Conservation (phyloP, 768 basidiomycete genomes). For the Kwoniella bestiolae region DNA sequence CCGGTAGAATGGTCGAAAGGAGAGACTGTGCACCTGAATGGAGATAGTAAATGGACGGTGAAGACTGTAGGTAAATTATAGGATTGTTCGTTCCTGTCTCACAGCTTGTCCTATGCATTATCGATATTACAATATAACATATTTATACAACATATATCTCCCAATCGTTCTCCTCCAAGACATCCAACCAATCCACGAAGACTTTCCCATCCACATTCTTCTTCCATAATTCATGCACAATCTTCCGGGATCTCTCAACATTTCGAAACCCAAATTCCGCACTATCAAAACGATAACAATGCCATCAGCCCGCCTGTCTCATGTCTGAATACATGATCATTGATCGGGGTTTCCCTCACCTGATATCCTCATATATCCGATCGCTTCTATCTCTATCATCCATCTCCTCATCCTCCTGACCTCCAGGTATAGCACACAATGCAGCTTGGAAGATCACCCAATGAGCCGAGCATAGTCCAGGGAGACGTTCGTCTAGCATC, state of each 20-base stretch:
- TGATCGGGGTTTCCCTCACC: conserved; percentile 20
- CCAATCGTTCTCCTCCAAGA: conserved; percentile 45
- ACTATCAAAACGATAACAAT: conserved; percentile 11
- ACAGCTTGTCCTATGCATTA: neutral
- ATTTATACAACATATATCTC: conserved; percentile 42
- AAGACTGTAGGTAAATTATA: conserved; percentile 9
- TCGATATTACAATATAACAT: neutral
- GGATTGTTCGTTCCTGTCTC: neutral
- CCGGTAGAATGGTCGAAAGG: conserved; percentile 10
- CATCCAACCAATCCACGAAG: conserved; percentile 48
- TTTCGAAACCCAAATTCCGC: conserved; percentile 37
- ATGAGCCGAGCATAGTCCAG: conserved; percentile 41
- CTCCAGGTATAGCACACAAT: conserved; percentile 22
- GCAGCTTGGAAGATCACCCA: conserved; percentile 47
- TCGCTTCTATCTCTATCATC: conserved; percentile 38
- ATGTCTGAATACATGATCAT: neutral
- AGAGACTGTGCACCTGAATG: neutral
- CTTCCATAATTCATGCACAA: conserved; percentile 43
- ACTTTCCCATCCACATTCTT: conserved; percentile 31
- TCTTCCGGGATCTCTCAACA: conserved; percentile 34
- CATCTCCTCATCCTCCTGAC: conserved; percentile 21
- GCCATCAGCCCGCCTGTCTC: neutral
- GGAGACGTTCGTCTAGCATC: conserved; percentile 38
- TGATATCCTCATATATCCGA: conserved; percentile 35
- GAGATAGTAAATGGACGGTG: neutral